A percentile compares a stretch with the other conserved stretches of the same genome.
Evolutionary conservation across 140 eudicot species (phyloP).

Genomic region (Erigeron philadelphicus): DNA sequence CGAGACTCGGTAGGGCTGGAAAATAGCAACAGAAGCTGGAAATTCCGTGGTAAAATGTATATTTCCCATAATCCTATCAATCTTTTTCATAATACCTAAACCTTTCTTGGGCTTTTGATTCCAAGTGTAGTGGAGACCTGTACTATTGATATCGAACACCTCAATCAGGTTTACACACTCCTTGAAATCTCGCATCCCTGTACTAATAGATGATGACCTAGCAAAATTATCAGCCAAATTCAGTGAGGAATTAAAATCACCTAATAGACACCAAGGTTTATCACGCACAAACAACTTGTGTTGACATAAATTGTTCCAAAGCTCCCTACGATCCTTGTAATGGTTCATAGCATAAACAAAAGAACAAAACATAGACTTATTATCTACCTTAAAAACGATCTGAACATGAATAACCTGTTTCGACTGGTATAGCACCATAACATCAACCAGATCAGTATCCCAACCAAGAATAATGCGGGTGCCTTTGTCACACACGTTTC

Average conservation of each 20-base stretch:
- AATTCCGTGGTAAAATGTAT: too few species aligned
- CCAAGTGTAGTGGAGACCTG: neutral
- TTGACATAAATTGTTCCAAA: neutral
- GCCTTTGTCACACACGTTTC: neutral
- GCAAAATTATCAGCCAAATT: neutral
- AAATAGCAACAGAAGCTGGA: neutral
- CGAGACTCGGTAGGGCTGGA: neutral
- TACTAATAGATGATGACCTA: neutral
- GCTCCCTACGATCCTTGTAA: neutral
- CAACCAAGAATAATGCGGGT: neutral
- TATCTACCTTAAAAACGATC: neutral
- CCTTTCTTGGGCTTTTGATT: neutral
- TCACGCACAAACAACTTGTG: neutral
- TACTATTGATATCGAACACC: neutral
- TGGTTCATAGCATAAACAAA: neutral
- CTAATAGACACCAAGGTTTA: neutral
- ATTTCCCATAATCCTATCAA: neutral
- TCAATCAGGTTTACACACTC: neutral
- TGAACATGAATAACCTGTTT: neutral
- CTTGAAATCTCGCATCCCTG: neutral
- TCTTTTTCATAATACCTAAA: neutral
- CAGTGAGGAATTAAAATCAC: neutral
- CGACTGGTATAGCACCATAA: neutral
- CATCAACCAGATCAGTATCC: neutral
- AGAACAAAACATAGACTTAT: neutral